Evolutionary conservation across 192 early-diverging fungal species (phyloP).

Genomic region (Linnemannia exigua): DNA sequence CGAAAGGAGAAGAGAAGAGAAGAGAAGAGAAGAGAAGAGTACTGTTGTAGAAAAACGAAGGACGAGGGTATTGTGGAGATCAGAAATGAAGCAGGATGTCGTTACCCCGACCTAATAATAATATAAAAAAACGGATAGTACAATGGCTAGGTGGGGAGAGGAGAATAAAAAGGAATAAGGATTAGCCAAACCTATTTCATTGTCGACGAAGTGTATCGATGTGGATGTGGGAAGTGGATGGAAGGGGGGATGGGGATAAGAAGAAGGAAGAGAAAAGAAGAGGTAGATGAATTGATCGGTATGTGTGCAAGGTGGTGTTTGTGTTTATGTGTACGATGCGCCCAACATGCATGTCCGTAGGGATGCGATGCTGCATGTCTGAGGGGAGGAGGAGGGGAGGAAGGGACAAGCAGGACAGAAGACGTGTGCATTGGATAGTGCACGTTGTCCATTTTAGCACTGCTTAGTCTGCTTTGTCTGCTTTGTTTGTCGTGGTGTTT

Average conservation of each 20-base stretch:
- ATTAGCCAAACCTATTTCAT: conserved; percentile 11
- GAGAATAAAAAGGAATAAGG: neutral
- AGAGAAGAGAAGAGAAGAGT: neutral
- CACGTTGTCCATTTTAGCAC: too few relatives aligned
- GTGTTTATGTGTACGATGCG: too few relatives aligned
- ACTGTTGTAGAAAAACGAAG: too few relatives aligned
- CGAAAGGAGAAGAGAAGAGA: neutral
- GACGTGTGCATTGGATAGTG: too few relatives aligned
- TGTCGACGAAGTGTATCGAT: too few relatives aligned
- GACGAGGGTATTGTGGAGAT: conserved; percentile 1
- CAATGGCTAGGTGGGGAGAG: neutral
- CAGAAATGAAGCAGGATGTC: neutral
- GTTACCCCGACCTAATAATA: conserved; percentile 1
- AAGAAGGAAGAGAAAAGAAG: neutral
- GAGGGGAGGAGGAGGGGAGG: too few relatives aligned
- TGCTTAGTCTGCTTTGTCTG: too few relatives aligned
- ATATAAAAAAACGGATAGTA: neutral
- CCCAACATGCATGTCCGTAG: neutral
- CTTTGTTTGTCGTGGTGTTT: too few relatives aligned
- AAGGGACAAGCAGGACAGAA: too few relatives aligned
- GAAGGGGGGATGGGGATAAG: neutral
- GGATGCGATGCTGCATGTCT: neutral
- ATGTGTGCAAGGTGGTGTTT: neutral
- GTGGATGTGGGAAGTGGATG: neutral
- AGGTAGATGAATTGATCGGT: neutral